Conservation (phyloP, 2,329 filamentous ascomycete species). For the Aureobasidium sp. region DNA sequence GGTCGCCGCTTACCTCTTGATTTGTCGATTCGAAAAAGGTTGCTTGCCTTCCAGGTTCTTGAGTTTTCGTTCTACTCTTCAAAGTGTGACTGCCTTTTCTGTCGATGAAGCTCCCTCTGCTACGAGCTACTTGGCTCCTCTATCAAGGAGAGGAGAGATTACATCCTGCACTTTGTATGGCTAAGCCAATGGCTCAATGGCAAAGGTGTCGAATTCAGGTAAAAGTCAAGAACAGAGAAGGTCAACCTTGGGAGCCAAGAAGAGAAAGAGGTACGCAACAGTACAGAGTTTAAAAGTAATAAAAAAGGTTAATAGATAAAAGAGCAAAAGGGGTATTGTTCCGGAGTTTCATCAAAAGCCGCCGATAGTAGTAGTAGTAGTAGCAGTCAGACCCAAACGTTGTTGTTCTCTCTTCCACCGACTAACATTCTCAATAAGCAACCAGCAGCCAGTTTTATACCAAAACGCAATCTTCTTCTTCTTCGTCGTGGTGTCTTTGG, state of each 20-base stretch:
- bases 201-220: neutral
- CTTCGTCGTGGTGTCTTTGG: neutral
- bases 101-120: neutral
- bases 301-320: neutral
- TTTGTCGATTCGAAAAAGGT: neutral
- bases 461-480: neutral
- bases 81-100: neutral
- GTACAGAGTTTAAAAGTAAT: neutral
- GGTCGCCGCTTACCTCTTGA: neutral
- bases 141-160: no score
- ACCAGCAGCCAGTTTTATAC: conserved; percentile 6
- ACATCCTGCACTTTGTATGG: no score
- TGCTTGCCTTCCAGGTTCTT: neutral
- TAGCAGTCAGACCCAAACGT: neutral
- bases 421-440: neutral
- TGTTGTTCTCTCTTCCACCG: neutral
- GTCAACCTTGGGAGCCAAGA: neutral
- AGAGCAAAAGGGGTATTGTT: conserved; percentile 8
- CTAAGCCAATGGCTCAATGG: neutral
- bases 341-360: conserved; percentile 11
- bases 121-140: no score
- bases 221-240: neutral
- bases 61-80: neutral
- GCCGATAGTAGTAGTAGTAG: neutral
- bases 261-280: neutral